Conservation (phyloP, 1,139 yeast genomes). For the Eremothecium gossypii region DNA sequence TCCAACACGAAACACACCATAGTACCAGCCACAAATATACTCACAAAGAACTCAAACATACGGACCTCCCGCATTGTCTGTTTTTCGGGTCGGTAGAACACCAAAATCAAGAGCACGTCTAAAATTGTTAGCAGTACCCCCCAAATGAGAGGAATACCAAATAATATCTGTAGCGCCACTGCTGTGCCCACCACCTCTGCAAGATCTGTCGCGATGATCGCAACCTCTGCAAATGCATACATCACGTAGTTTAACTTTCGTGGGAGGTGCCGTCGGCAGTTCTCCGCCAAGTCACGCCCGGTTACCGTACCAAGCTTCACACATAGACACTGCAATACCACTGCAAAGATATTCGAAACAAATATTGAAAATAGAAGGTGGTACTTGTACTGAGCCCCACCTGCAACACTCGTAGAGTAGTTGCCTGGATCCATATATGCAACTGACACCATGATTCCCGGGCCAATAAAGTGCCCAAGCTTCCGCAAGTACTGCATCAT, state of each 20-base stretch:
- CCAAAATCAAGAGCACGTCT: conserved; percentile 74
- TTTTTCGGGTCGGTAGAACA: conserved; percentile 77
- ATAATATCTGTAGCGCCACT: conserved; percentile 73
- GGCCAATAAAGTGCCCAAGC: conserved; percentile 58
- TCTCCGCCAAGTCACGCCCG: conserved; percentile 81
- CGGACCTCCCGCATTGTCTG: conserved; percentile 66
- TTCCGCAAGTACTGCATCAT: conserved; percentile 15
- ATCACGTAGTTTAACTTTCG: conserved; percentile 49
- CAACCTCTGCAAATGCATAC: conserved; percentile 72
- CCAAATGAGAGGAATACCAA: conserved; percentile 67
- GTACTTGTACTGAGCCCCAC: conserved; percentile 82
- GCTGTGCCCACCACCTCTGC: conserved; percentile 96
- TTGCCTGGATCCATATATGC: conserved; percentile 98
- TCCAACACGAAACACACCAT: conserved; percentile 80
- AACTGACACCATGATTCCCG: conserved; percentile 90
- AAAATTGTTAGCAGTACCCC: conserved; percentile 72
- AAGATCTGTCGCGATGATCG: conserved; percentile 85
- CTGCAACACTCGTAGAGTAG: conserved; percentile 89
- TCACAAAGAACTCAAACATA: conserved; percentile 74
- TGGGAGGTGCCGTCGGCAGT: conserved; percentile 70
- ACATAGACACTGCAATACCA: conserved; percentile 72
- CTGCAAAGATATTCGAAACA: conserved; percentile 78
- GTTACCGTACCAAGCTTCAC: conserved; percentile 86
- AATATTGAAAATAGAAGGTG: conserved; percentile 72
- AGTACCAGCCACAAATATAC: conserved; percentile 68